Base-by-base conservation (phyloP, 2,329 filamentous ascomycete genomes). In the Fusarium sp. region DNA sequence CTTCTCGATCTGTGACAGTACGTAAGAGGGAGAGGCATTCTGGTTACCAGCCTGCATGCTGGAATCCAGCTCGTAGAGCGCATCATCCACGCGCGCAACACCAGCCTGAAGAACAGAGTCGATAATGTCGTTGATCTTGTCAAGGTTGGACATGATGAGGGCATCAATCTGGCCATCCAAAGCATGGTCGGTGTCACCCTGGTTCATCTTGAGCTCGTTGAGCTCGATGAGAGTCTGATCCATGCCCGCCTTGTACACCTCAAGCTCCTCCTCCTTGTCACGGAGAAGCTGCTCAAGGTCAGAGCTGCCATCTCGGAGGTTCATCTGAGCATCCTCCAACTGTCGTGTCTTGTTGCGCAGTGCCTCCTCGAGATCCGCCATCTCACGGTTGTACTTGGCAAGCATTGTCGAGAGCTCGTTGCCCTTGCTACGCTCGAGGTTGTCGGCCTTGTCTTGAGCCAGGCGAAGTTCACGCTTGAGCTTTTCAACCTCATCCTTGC, bases 21-120 rank as follows among this genome's bases (percentile, higher is more conserved):
- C 95, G 79, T 97, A 98, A 3, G 95, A 90, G 18, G 96, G 94
- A 44, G 95, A 97, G 2, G 96, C 96, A 78, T 97, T 99, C 84
- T 98, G 96, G 84, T 99, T 99, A 81, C 96, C 96, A 44, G 95
- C 96, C 81, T 98, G 95, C 94, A 98, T 98, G 25, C 93, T 93
- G 25, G 96, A 98, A 82, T 99, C 96, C 46, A 99, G 87, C 82
- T 99, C 96, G 83, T 99, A 99, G 39, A 99, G 86, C 46, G 96
- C 94, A 82, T 99, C 96, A 77, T 99, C 96, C 18, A 99, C 95
- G 47, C 96, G 92, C 77, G 96, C 91, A 27, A 98, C 94, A 74
- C 95, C 96, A 53, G 94, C 92, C 80, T 98, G 95, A 42, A 99
- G 86, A 7, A 99, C 96, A 0, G 95, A 97, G 81, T 99, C 96